Base-by-base conservation (phyloP, 108 stramenopile species). In the Nitzschia sp. region DNA sequence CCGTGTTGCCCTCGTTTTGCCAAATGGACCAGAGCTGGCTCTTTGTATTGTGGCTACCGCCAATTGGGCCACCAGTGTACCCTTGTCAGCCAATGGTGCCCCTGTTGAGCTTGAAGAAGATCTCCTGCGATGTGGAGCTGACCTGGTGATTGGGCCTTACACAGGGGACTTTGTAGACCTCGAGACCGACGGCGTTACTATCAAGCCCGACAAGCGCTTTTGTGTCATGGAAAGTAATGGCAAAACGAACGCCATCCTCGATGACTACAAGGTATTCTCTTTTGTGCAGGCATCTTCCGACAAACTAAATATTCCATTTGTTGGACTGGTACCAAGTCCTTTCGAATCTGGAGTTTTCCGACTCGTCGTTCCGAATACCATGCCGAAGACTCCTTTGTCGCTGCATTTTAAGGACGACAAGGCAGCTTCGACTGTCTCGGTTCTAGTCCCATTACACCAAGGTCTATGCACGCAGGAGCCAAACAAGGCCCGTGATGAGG, bases 1-100 rank as follows among this genome's bases (percentile, higher is more conserved):
- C 41, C 77, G 80, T 14, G 62, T 85, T 3, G 83, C 83, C 14
- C 37, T 85, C 25, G 75, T 81, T 8, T 53, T 85, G 40, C 83
- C 83, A 25, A 85, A 85, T 76, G 83, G 83, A 53, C 80, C 80
- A 7, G 78, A 76, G 60, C 29, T 85, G 24, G 83, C 83, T 17
- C 48, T 85, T 22, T 66, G 75, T 3, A 71, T 85, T 48, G 21
- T 81, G 21, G 75, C 61, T 6, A 50, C 64, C 5, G 53, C 58
- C 9, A 65, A 80, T 3, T 85, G 78, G 78, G 80, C 80, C 11
- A 59, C 65, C 0, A 79, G 80, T 40, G 74, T 85, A 2, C 83
- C 83, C 0, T 66, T 85, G 34, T 65, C 53, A 29, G 80, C 83
- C 24, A 67, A 67, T 43, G 78, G 78, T 0, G 75, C 80, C 14